Conservation (phyloP, 371 early-diverging fungal species). For the Syncephalastrum racemosum region DNA sequence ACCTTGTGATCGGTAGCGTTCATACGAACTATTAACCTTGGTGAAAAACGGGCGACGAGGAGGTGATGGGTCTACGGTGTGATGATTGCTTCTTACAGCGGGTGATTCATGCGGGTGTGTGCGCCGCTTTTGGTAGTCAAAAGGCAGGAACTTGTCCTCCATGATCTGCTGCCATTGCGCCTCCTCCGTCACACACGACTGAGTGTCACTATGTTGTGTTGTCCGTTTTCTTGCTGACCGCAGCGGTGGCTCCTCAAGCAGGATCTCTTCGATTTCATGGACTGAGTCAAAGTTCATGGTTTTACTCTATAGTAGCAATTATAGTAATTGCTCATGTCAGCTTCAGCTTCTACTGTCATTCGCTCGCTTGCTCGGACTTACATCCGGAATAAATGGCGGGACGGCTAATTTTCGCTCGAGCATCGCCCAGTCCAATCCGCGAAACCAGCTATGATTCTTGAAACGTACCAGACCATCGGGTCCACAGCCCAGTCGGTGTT, state of each 20-base stretch:
- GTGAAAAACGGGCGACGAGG: too few relatives aligned
- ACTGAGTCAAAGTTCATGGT: constrained; percentile 87
- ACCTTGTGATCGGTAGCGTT: too few relatives aligned
- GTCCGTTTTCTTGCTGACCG: constrained; percentile 20
- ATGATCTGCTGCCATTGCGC: constrained; percentile 40
- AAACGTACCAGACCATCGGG: constrained; percentile 52
- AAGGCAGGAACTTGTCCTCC: constrained; percentile 55
- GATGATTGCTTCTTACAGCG: too few relatives aligned
- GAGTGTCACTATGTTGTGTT: constrained; percentile 12
- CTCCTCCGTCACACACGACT: constrained; percentile 14
- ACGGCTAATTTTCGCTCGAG: constrained; percentile 47
- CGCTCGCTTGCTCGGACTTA: constrained; percentile 8
- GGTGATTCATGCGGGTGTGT: constrained; percentile 18
- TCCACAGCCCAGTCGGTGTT: constrained; percentile 54
- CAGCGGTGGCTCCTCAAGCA: constrained; percentile 87
- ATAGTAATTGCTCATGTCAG: constrained; percentile 17
- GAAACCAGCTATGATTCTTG: constrained; percentile 61
- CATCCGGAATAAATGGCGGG: constrained; percentile 63
- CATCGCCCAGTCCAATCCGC: constrained; percentile 56
- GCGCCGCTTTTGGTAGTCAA: constrained; percentile 38
- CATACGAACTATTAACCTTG: too few relatives aligned
- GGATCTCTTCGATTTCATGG: constrained; percentile 88
- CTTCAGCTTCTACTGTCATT: neutral
- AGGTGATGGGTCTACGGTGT: too few relatives aligned
- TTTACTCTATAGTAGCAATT: constrained; percentile 38